A percentile compares a stretch with the other conserved stretches of the same genome.
These are phyloP conservation scores for Ascochyta rabiei DNA, from an alignment of 2,329 filamentous ascomycete species.

Conservation along the genomic window DNA sequence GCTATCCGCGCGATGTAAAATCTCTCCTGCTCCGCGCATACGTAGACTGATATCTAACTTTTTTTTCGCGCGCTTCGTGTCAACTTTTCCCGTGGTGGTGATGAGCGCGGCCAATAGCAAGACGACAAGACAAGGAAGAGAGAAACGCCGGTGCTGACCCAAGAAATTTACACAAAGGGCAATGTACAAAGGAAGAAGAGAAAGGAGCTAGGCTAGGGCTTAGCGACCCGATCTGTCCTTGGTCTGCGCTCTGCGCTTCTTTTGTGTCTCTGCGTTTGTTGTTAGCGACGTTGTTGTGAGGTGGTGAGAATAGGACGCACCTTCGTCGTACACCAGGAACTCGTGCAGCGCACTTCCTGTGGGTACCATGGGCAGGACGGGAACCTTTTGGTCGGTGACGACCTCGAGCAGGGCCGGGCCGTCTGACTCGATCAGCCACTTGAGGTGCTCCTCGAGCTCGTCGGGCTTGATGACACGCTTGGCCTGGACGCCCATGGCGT, in stretches of 20 bases:
- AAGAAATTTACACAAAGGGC: conserved; percentile 29
- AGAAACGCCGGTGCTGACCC: conserved; percentile 26
- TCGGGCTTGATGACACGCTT: conserved; percentile 74
- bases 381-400: conserved; percentile 85
- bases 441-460: conserved; percentile 77
- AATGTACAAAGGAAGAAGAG: conserved; percentile 14
- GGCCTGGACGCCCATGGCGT: conserved; percentile 86
- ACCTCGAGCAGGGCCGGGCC: conserved; percentile 95
- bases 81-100: neutral
- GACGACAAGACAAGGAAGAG: neutral
- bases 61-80: conserved; percentile 9
- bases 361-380: conserved; percentile 97
- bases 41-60: conserved; percentile 12
- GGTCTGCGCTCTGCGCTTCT: conserved; percentile 40
- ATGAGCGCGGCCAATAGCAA: conserved; percentile 2
- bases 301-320: conserved; percentile 54
- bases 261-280: conserved; percentile 22
- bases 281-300: conserved; percentile 11
- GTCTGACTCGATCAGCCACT: conserved; percentile 83
- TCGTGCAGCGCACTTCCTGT: conserved; percentile 86
- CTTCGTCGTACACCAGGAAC: conserved; percentile 86
- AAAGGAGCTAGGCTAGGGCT: conserved; percentile 4
- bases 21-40: neutral
- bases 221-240: conserved; percentile 38
- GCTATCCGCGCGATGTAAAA: no score